phyloP scores from a whole-genome alignment of 2,329 filamentous ascomycete species.

The Meredithiella fracta region DNA sequence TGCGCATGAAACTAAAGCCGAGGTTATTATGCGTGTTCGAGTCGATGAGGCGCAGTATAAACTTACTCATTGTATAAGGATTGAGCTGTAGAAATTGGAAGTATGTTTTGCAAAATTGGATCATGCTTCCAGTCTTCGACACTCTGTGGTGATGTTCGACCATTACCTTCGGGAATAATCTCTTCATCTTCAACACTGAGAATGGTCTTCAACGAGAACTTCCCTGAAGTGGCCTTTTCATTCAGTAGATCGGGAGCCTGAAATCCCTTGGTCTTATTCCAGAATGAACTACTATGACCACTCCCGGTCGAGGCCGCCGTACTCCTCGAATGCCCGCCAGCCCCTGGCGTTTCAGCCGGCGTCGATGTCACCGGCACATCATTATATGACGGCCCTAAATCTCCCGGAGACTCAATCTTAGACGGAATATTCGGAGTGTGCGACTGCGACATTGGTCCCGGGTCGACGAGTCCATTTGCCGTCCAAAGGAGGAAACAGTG shows the following conservation, averaged over 20 bases:
- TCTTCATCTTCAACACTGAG: constrained; percentile 16
- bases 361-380: not conserved
- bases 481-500: not conserved
- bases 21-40: not conserved
- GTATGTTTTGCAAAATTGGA: not conserved
- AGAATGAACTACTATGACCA: constrained; percentile 9
- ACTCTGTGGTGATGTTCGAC: not conserved
- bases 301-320: not conserved
- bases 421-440: not conserved
- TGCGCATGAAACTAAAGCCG: constrained; percentile 22
- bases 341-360: not conserved
- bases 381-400: not conserved
- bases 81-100: constrained; percentile 1
- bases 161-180: not conserved
- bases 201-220: constrained; percentile 22
- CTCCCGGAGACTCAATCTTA: constrained; percentile 7
- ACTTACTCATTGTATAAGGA: constrained; percentile 7
- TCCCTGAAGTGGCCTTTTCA: constrained; percentile 21
- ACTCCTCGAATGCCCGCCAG: not conserved
- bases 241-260: constrained; percentile 23
- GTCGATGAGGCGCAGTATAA: not conserved
- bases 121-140: constrained; percentile 6
- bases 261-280: constrained; percentile 16
- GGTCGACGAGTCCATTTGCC: not conserved
- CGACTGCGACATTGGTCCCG: not conserved